These are phyloP conservation scores for Globisporangium sylvaticum DNA, from an alignment of 352 stramenopile genomes.

Conservation along the genomic window DNA sequence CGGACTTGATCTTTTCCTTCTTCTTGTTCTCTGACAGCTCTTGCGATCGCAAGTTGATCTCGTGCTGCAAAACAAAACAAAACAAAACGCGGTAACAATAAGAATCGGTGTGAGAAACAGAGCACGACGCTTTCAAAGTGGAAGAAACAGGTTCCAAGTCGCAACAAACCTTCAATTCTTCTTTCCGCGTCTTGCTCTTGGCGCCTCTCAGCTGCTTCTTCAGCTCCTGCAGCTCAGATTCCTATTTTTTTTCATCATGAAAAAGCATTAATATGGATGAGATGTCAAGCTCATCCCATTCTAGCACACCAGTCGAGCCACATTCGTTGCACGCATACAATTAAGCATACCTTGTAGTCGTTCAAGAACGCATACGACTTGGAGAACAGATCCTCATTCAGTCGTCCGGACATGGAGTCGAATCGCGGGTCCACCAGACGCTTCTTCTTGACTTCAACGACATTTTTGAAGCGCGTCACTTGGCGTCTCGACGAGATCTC, in stretches of 20 bases:
- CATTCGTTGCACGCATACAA: no score
- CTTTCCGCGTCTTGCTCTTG: conserved; percentile 65
- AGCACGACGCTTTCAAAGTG: background rate
- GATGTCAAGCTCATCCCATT: background rate
- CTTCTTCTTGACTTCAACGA: conserved; percentile 80
- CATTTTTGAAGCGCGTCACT: conserved; percentile 73
- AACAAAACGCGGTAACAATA: background rate
- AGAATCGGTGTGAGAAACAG: background rate
- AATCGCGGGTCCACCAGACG: conserved; percentile 83
- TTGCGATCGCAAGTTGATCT: conserved; percentile 67
- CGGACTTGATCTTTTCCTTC: conserved; percentile 63
- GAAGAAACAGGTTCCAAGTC: background rate
- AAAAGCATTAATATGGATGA: background rate
- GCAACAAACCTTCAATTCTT: conserved; percentile 69
- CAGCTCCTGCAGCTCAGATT: conserved; percentile 81
- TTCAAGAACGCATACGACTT: conserved; percentile 90
- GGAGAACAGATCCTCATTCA: conserved; percentile 87
- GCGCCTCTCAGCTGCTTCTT: conserved; percentile 72
- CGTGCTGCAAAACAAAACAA: conserved; percentile 31
- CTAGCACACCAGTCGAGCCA: background rate
- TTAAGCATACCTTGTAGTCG: conserved; percentile 65
- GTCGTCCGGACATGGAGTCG: conserved; percentile 70
- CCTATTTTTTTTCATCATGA: conserved; percentile 18
- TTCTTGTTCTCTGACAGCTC: conserved; percentile 75
- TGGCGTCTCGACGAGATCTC: conserved; percentile 84